These are phyloP conservation scores for Scutellaria baicalensis DNA, from an alignment of 257 asterid genomes.

Conservation along the genomic window DNA sequence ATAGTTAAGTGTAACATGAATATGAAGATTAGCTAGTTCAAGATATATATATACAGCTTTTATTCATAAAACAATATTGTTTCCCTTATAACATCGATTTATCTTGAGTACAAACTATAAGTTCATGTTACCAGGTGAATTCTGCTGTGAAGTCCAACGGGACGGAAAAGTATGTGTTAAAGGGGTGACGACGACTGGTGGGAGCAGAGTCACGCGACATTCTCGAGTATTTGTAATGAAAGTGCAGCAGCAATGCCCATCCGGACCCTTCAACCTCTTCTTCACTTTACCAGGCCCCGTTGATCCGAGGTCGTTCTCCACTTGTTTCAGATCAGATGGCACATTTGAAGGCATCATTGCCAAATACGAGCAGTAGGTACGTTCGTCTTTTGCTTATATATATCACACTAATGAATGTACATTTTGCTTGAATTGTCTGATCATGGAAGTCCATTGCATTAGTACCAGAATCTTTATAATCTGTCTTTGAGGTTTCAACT, in stretches of 20 bases:
- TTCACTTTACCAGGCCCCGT: conserved; percentile 72
- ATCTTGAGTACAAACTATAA: too few species aligned
- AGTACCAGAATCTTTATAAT: not conserved
- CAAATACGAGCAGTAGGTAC: conserved; percentile 22
- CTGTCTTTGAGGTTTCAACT: not conserved
- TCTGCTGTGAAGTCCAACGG: conserved; percentile 43
- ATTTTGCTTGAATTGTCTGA: not conserved
- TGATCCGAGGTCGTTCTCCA: conserved; percentile 55
- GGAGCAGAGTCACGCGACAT: conserved; percentile 26
- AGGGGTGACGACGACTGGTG: conserved; percentile 62
- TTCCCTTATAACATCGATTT: too few species aligned
- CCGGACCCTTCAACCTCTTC: conserved; percentile 63
- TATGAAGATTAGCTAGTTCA: too few species aligned
- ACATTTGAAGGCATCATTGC: conserved; percentile 56
- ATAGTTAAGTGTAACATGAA: too few species aligned
- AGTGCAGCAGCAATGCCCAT: conserved; percentile 57
- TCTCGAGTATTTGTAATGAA: conserved; percentile 56
- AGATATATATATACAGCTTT: too few species aligned
- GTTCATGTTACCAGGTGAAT: conserved; percentile 37
- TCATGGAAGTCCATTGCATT: not conserved
- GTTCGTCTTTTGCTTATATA: not conserved
- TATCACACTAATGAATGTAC: not conserved
- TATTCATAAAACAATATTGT: too few species aligned
- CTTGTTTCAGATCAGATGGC: conserved; percentile 55
- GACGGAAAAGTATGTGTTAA: conserved; percentile 50